These are phyloP conservation scores for Pseudogymnoascus sp. DNA, from an alignment of 2,329 filamentous ascomycete genomes.

Conservation along the genomic window DNA sequence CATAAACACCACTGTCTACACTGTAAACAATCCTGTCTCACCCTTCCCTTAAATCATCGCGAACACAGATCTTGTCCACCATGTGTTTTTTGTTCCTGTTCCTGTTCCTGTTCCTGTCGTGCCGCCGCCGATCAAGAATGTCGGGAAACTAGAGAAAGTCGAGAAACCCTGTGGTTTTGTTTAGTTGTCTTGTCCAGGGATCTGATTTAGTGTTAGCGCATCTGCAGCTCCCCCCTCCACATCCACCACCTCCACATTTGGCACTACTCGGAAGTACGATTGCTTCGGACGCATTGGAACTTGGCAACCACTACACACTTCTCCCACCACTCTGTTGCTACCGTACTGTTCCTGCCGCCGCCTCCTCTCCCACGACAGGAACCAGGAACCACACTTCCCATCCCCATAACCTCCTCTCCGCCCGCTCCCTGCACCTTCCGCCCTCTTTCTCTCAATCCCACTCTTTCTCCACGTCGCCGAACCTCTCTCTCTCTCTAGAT, in stretches of 20 bases:
- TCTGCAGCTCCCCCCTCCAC: neutral
- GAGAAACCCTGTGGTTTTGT: neutral
- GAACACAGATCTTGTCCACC: neutral
- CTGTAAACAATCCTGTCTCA: neutral
- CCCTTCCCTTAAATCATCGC: neutral
- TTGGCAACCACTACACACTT: neutral
- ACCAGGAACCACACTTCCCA: neutral
- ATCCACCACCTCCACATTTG: neutral
- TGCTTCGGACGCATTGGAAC: neutral
- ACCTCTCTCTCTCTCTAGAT: neutral
- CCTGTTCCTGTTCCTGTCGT: neutral
- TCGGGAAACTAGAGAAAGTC: neutral
- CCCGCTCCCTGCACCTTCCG: neutral
- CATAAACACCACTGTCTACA: neutral
- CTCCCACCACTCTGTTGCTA: neutral
- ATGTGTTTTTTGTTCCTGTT: neutral
- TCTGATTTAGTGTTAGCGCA: conserved; percentile 2
- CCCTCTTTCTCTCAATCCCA: neutral
- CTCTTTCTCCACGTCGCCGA: neutral
- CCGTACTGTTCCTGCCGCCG: neutral
- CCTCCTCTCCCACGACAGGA: neutral
- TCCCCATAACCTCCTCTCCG: neutral
- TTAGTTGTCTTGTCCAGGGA: neutral
- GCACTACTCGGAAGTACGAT: neutral
- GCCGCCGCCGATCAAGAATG: conserved; percentile 1